These are phyloP conservation scores for Dimocarpus longan DNA, from an alignment of 345 rosid genomes.

Conservation along the genomic window DNA sequence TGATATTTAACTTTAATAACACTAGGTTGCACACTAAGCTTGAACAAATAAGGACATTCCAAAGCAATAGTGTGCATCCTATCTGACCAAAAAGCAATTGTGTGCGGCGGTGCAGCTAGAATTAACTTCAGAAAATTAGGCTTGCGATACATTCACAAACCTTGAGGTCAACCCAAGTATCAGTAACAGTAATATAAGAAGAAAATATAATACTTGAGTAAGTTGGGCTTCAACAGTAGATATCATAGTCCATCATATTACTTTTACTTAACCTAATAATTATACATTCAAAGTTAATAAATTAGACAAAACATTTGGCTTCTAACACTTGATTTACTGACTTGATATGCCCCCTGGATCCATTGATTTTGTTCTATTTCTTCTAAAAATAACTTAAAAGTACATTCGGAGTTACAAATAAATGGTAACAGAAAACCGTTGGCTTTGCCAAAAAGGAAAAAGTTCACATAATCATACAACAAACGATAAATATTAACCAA, in stretches of 20 bases:
- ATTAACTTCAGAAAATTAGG: conserved; percentile 10
- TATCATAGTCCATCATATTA: not conserved
- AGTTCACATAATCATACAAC: not conserved
- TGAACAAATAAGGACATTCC: not conserved
- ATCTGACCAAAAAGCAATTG: not conserved
- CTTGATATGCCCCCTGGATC: not conserved
- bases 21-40: not conserved
- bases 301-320: not conserved
- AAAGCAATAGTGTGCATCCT: not conserved
- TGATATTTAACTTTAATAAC: conserved; percentile 1
- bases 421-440: not conserved
- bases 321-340: not conserved
- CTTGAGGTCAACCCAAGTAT: not conserved
- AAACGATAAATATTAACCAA: not conserved
- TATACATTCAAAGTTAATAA: not conserved
- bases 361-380: not conserved
- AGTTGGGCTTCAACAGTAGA: not conserved
- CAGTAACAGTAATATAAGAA: not conserved
- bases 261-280: not conserved
- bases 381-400: not conserved
- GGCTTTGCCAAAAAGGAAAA: not conserved
- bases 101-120: not conserved
- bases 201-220: not conserved
- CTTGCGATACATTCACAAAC: not conserved
- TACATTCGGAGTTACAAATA: not conserved